These are phyloP conservation scores for Kockovaella imperatae DNA, from an alignment of 768 basidiomycete genomes.

Conservation along the genomic window DNA sequence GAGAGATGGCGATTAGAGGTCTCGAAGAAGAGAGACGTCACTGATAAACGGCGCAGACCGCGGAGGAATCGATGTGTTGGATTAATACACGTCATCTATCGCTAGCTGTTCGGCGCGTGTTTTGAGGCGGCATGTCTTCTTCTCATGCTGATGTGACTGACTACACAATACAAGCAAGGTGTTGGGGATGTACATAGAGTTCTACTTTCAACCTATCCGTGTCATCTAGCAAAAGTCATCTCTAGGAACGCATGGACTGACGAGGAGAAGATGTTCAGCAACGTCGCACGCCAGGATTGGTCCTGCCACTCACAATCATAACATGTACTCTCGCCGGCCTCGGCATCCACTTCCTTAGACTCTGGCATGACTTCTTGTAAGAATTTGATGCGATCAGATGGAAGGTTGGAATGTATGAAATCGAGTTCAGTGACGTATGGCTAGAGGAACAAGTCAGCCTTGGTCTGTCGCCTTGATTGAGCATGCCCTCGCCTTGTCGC, in stretches of 20 bases:
- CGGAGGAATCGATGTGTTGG: no score
- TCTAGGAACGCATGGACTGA: slow-evolving; percentile 26
- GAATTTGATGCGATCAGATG: slow-evolving; percentile 66
- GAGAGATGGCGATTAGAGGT: slow-evolving; percentile 11
- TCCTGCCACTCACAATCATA: slow-evolving; percentile 27
- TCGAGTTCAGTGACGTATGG: slow-evolving; percentile 90
- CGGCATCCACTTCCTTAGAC: slow-evolving; percentile 13
- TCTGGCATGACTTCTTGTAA: slow-evolving; percentile 73
- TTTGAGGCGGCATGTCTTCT: no score
- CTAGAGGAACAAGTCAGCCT: slow-evolving; percentile 46
- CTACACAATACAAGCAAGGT: no score
- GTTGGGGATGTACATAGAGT: background rate
- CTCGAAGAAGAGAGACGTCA: background rate
- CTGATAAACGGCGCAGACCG: no score
- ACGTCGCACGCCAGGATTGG: background rate
- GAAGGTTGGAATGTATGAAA: slow-evolving; percentile 72
- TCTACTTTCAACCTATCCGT: background rate
- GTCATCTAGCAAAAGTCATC: slow-evolving; percentile 13
- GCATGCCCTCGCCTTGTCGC: slow-evolving; percentile 63
- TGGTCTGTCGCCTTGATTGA: background rate
- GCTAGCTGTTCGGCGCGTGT: no score
- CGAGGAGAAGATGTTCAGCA: background rate
- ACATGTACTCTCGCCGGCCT: background rate
- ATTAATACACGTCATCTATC: no score
- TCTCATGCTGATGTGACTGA: no score